phyloP scores from a whole-genome alignment of 345 rosid species.

The Eucalyptus brandiana region DNA sequence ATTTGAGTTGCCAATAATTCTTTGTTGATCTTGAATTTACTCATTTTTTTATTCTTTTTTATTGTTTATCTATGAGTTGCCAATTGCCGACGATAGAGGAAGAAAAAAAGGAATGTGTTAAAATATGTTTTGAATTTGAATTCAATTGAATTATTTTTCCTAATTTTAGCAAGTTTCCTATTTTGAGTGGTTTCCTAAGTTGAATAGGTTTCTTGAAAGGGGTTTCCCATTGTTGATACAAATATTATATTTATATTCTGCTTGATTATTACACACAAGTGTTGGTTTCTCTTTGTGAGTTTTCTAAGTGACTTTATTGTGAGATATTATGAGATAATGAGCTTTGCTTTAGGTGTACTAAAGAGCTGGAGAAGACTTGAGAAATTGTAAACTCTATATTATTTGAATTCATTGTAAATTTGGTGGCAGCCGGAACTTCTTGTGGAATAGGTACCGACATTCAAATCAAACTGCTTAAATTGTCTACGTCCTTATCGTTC shows the following conservation, averaged over 20 bases:
- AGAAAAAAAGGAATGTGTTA: neutral
- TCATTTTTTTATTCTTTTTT: neutral
- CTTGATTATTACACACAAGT: neutral
- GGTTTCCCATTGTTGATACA: neutral
- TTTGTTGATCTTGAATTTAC: neutral
- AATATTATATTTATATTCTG: neutral
- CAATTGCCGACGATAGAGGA: rapidly evolving
- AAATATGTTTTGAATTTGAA: neutral
- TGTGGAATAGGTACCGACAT: rapidly evolving
- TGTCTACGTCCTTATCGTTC: neutral
- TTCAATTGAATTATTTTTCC: neutral
- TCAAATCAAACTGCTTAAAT: neutral
- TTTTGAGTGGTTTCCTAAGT: neutral
- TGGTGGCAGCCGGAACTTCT: rapidly evolving
- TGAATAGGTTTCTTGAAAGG: neutral
- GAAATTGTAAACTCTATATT: neutral
- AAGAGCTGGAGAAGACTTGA: neutral
- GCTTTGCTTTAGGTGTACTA: neutral
- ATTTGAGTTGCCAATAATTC: neutral
- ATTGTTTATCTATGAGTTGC: rapidly evolving
- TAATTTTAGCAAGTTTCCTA: neutral
- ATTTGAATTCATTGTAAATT: neutral
- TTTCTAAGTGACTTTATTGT: neutral
- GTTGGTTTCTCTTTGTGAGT: neutral
- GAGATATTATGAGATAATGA: neutral